A percentile compares a stretch with the other conserved stretches of the same genome.
These are phyloP conservation scores for Fraxinus xanthoxyloides DNA, from an alignment of 305 asterid species.

Conservation along the genomic window DNA sequence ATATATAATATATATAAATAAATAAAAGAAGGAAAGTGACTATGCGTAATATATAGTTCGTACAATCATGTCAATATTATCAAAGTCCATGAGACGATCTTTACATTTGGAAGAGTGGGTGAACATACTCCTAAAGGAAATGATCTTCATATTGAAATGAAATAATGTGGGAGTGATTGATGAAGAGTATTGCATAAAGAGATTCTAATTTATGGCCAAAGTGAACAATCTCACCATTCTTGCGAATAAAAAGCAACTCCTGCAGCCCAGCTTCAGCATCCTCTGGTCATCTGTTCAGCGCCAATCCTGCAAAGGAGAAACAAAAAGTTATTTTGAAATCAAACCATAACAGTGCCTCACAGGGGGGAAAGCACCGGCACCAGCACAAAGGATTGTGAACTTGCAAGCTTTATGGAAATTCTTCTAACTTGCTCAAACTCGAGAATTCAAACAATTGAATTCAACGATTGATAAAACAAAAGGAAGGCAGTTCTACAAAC, in stretches of 20 bases:
- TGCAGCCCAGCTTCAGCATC: conserved; percentile 29
- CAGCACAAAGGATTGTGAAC: neutral
- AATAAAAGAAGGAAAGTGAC: neutral
- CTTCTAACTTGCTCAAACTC: neutral
- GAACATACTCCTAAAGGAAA: neutral
- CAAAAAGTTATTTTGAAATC: neutral
- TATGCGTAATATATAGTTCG: neutral
- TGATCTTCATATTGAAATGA: neutral
- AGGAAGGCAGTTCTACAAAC: neutral
- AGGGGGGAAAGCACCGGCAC: neutral
- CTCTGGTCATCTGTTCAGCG: conserved; percentile 68
- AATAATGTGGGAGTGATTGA: neutral
- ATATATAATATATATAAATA: too few relatives aligned
- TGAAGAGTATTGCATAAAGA: neutral
- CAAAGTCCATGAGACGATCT: neutral
- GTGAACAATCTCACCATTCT: neutral
- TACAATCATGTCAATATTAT: neutral
- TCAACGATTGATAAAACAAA: neutral
- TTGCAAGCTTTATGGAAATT: neutral
- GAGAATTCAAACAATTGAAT: neutral
- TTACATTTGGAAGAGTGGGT: neutral
- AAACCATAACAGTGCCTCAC: neutral
- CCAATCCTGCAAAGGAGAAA: conserved; percentile 51
- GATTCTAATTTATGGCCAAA: neutral
- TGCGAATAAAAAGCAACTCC: neutral